Evolutionary conservation across 2,329 filamentous ascomycete species (phyloP), one percentile per base, ranked within the genome.

Genomic region (Sporothrix inflata): DNA sequence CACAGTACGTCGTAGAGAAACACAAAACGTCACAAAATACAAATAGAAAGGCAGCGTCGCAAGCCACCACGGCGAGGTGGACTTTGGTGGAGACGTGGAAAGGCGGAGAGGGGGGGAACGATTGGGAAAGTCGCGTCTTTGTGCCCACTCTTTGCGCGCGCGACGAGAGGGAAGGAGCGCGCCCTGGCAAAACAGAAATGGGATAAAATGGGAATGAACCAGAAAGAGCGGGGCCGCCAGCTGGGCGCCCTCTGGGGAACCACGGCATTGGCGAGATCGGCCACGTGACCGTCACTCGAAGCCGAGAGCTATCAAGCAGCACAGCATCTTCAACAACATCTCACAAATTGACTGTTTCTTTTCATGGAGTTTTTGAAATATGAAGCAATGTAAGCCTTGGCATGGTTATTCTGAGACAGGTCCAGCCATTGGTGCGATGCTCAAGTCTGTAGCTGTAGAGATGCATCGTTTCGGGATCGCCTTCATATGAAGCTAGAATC

Each of bases 41-140:
- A 47, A 11, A 12, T 34, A 42, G 47, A 49, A 30, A 47, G 9
- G 24, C 24, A 66, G 24, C 27, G 63, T 66, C 63, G 63, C 63
- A 66, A 66, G 24, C n/a, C 14, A 66, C 63, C 42, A 66, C 42
- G 42, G 11, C 42, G 49, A 11, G 38, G 60, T 65, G n/a, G n/a
- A n/a, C n/a, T n/a, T n/a, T n/a, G n/a, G n/a, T n/a, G 60, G 60
- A 45, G 60, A 65, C 60, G 42, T 34, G 42, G 24, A 66, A 21
- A 66, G 63, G 63, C 11, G 60, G 63, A 66, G 42, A 66, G 21
- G 40, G 61, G 45, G 42, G 19, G 27, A 49, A 45, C 12, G 34
- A 42, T 65, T 27, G 40, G 61, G 11, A 63, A 66, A 66, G 63
- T 49, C 65, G 65, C 65, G 65, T 67, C 65, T 66, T 19, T 14